Evolutionary conservation across 768 basidiomycete genomes (phyloP), one percentile per base, ranked within the genome.

Genomic region (Pholiota microspora): DNA sequence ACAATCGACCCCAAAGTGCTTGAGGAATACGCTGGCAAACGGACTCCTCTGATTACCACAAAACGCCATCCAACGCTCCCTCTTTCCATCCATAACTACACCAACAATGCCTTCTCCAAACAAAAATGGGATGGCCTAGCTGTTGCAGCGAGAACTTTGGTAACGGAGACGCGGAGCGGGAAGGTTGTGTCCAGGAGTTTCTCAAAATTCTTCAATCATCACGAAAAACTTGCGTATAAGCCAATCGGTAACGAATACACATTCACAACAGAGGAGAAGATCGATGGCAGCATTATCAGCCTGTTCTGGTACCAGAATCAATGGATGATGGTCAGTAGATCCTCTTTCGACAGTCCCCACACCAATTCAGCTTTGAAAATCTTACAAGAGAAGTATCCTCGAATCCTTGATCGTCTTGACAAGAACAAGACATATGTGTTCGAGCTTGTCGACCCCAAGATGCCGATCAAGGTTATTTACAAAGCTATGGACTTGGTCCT

Each of bases 241-340:
- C 65, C 65, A 2, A 63, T 60, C 1, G 65, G 65, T 1, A 0
- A 16, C 3, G 65, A 67, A 45, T 47, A 58, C n/a, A 44, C 60
- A 7, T 67, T 60, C 47, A 35, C 50, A 10, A 62, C 63, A 1
- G 62, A 67, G 35, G 65, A 67, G 44, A 64, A 67, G 45, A 46
- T 67, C 2, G 65, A 67, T 16, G 63, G 65, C 15, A 67, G 65
- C 42, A 59, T 67, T 16, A 63, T 67, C 36, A 63, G 54, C 35
- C 51, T 64, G 10, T 67, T 67, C 49, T 63, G 49, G 28, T 67
- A 64, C 34, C 40, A 44, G 3, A 40, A 29, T 0, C 46, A 58
- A 23, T 67, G 63, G 60, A 44, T 62, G 29, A 53, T 59, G 12
- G 54, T 53, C 16, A 62, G 59, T 40, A 44, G 60, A 24, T 44